Base-by-base conservation (phyloP, 2,329 filamentous ascomycete genomes). In the Didymella keratinophila region DNA sequence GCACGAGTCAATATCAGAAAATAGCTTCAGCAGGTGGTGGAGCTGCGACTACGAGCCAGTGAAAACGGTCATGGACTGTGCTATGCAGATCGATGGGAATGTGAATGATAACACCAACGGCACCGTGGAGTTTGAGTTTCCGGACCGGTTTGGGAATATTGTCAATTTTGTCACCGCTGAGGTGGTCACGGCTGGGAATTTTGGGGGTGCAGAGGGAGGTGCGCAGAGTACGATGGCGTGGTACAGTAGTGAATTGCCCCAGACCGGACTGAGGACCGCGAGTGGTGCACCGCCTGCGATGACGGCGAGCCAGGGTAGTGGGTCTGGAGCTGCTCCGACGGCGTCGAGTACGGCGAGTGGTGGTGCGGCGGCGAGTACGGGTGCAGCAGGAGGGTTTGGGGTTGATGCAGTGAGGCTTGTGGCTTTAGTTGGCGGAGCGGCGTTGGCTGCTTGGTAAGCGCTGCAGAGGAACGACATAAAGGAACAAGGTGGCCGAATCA, bases 81-180 rank as follows among this genome's bases (percentile, higher is more conserved):
- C 37, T 4, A n/a, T 57, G 11, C 47, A 48, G 14, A 18, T 57
- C 21, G 21, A 11, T 2, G 54, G 54, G 2, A 34, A 52, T 11
- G 48, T 52, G 11, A 36, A 36, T n/a, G 54, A 57, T n/a, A 50
- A 56, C 23, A 57, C 54, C 2, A 43, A 23, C 4, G 54, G 54
- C 1, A 49, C 48, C 6, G 16, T 57, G 3, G 54, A 30, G 1
- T 3, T 11, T 14, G 48, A 47, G 12, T 52, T 28, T 16, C 42
- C 20, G 4, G 51, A 54, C 8, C 27, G 21, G 25, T 8, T 25
- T 8, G 54, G 54, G 2, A 57, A 57, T 37, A 16, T 57, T 3
- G n/a, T 57, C 3, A 42, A 43, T n/a, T 57, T 46, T n/a, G 54
- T 48, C 8, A 57, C 54, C 5, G 54, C 48, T 0, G 43, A 52